Percentiles rank a stretch among this genome's conserved stretches.
These are phyloP conservation scores for Mycosarcoma mackinlayi DNA, from an alignment of 1,284 basidiomycete genomes.

Conservation along the genomic window DNA sequence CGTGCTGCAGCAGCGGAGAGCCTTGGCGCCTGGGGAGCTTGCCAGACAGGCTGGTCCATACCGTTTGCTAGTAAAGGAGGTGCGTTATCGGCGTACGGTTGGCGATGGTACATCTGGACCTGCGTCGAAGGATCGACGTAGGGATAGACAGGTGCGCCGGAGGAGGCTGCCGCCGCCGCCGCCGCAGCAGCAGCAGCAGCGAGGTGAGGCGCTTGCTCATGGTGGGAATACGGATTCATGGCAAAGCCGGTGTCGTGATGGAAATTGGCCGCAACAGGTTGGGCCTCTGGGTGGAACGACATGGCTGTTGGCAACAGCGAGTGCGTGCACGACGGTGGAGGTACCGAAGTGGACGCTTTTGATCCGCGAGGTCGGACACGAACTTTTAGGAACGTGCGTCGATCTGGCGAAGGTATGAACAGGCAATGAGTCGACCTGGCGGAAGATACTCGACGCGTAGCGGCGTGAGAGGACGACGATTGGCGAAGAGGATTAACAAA, in stretches of 20 bases:
- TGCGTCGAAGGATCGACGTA: constrained; percentile 18
- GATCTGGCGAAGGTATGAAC: constrained; percentile 1
- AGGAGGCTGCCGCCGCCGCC: too few relatives aligned
- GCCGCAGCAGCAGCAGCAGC: constrained; percentile 4
- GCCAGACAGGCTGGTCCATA: constrained; percentile 37
- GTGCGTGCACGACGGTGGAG: constrained; percentile 23
- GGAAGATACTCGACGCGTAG: not conserved
- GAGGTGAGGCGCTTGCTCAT: constrained; percentile 19
- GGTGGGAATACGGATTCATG: constrained; percentile 19
- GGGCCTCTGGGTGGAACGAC: constrained; percentile 27
- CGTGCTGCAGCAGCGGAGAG: constrained; percentile 45
- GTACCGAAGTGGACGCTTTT: constrained; percentile 37
- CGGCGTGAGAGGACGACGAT: not conserved
- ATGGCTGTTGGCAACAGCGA: constrained; percentile 5
- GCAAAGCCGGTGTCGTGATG: constrained; percentile 18
- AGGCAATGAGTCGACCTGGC: too few relatives aligned
- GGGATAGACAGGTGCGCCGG: constrained; percentile 13
- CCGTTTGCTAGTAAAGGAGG: constrained; percentile 1
- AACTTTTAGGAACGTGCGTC: constrained; percentile 6
- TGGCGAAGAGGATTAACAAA: not conserved
- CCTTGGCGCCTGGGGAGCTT: constrained; percentile 47
- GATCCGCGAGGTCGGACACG: constrained; percentile 10
- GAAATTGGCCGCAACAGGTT: constrained; percentile 15
- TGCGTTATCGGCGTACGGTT: constrained; percentile 16
- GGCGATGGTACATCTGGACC: constrained; percentile 21